These are phyloP conservation scores for Rhodosporidiobolus odoratus DNA, from an alignment of 768 basidiomycete genomes.

Conservation along the genomic window DNA sequence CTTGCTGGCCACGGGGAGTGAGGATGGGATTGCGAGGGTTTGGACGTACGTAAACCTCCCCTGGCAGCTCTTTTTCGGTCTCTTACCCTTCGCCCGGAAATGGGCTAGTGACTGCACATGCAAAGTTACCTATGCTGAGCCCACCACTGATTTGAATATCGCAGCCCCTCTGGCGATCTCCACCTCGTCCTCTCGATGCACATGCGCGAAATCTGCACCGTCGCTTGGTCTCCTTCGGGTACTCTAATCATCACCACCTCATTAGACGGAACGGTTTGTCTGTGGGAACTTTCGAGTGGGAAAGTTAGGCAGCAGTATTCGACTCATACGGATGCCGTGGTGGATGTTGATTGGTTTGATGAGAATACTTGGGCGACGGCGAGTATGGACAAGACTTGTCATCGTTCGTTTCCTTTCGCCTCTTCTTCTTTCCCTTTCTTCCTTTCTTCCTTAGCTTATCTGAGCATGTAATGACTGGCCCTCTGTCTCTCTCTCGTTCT, in stretches of 20 bases:
- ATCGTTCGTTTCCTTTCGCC: constrained; percentile 27
- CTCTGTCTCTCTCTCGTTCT: neutral
- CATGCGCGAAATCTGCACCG: constrained; percentile 27
- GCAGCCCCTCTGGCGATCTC: constrained; percentile 34
- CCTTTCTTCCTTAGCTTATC: too few species aligned
- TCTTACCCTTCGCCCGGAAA: too few species aligned
- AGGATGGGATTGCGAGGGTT: constrained; percentile 45
- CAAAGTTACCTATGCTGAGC: too few species aligned
- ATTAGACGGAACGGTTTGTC: constrained; percentile 42
- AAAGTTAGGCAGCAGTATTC: constrained; percentile 41
- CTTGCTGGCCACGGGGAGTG: constrained; percentile 42
- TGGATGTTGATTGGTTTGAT: constrained; percentile 42
- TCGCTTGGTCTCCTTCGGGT: constrained; percentile 41
- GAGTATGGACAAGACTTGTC: constrained; percentile 38
- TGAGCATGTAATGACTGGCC: too few species aligned
- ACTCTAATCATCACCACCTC: constrained; percentile 42
- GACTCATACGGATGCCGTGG: constrained; percentile 38
- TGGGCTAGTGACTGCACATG: too few species aligned
- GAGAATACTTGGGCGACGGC: constrained; percentile 39
- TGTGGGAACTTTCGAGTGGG: constrained; percentile 42
- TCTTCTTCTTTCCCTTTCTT: neutral
- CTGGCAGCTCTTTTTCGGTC: neutral
- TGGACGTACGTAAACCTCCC: constrained; percentile 42
- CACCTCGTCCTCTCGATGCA: constrained; percentile 42
- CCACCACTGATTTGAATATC: neutral